Percentiles rank a stretch among this genome's conserved stretches.
Evolutionary conservation across 2,329 filamentous ascomycete species (phyloP).

Genomic region (Paraphoma chrysanthemicola): DNA sequence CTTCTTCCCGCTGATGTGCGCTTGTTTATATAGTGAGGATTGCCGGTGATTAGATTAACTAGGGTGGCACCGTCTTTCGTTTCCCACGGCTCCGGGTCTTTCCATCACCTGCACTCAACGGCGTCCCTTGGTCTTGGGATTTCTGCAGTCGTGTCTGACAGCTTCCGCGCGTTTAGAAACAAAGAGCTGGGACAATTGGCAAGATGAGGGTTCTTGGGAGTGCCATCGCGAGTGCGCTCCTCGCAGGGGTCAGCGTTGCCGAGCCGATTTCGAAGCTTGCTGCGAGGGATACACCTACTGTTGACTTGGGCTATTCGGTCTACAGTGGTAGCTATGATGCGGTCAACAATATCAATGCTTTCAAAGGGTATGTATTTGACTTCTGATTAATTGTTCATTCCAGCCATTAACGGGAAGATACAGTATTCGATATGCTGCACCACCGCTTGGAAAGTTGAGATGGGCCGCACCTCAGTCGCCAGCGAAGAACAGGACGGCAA

Average conservation of each 20-base stretch:
- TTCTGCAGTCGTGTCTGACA: slow-evolving; percentile 3
- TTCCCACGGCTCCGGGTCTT: slow-evolving; percentile 23
- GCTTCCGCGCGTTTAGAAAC: slow-evolving; percentile 4
- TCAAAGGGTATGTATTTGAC: slow-evolving; percentile 38
- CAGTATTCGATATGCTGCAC: slow-evolving; percentile 57
- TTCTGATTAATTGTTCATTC: too few relatives aligned
- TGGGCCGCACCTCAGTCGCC: slow-evolving; percentile 60
- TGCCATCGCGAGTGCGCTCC: slow-evolving; percentile 24
- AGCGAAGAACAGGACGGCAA: slow-evolving; percentile 47
- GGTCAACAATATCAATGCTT: slow-evolving; percentile 34
- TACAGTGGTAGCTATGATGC: slow-evolving; percentile 37
- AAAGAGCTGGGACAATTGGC: slow-evolving; percentile 9
- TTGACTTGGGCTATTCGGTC: slow-evolving; percentile 42
- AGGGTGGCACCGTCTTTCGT: slow-evolving; percentile 15
- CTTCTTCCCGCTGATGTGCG: slow-evolving; percentile 7
- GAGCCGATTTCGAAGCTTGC: slow-evolving; percentile 27
- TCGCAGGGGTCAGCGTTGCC: slow-evolving; percentile 19
- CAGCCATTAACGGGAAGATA: slow-evolving; percentile 31
- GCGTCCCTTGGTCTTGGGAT: slow-evolving; percentile 11
- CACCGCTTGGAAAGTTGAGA: slow-evolving; percentile 59
- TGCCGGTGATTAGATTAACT: slow-evolving; percentile 18
- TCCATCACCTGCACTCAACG: slow-evolving; percentile 2
- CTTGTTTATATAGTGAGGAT: slow-evolving; percentile 14
- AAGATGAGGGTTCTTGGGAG: slow-evolving; percentile 20
- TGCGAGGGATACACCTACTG: slow-evolving; percentile 26